phyloP scores from a whole-genome alignment of 1,284 basidiomycete species.

The Microbotryum scabiosae region DNA sequence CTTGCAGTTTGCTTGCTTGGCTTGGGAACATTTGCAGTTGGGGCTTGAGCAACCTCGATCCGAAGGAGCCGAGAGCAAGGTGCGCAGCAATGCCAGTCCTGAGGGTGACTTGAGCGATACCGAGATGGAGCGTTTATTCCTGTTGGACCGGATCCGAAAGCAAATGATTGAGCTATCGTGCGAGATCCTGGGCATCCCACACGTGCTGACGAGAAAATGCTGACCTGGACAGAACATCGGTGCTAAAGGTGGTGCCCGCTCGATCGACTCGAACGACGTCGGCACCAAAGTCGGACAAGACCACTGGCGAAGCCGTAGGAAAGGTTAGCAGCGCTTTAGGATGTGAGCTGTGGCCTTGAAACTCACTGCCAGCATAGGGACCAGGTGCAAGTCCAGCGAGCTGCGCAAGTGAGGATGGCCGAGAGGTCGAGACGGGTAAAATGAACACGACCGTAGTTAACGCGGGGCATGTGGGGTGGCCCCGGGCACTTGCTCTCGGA shows the following conservation, averaged over 20 bases:
- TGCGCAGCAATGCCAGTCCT: slow-evolving; percentile 54
- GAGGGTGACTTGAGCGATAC: slow-evolving; percentile 56
- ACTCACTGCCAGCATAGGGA: slow-evolving; percentile 54
- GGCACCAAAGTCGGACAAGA: slow-evolving; percentile 73
- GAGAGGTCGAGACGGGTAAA: neutral
- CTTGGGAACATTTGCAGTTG: neutral
- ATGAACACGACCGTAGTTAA: neutral
- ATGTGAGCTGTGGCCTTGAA: no score
- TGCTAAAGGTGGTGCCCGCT: slow-evolving; percentile 39
- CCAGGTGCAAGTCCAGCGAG: slow-evolving; percentile 78
- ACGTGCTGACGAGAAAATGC: neutral
- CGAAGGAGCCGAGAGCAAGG: slow-evolving; percentile 47
- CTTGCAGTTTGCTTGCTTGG: neutral
- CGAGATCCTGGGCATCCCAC: neutral
- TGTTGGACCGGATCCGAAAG: slow-evolving; percentile 45
- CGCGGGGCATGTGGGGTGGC: neutral
- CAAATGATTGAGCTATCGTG: neutral
- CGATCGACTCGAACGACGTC: slow-evolving; percentile 67
- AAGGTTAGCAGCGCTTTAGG: neutral
- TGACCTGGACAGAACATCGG: slow-evolving; percentile 32
- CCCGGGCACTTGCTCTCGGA: neutral
- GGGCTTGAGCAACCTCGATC: neutral
- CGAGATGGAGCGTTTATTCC: slow-evolving; percentile 63
- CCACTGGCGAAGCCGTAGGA: slow-evolving; percentile 38
- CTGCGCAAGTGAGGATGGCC: slow-evolving; percentile 40